Evolutionary conservation across 306 rosid genomes (phyloP).

Genomic region (Quercus ilex): DNA sequence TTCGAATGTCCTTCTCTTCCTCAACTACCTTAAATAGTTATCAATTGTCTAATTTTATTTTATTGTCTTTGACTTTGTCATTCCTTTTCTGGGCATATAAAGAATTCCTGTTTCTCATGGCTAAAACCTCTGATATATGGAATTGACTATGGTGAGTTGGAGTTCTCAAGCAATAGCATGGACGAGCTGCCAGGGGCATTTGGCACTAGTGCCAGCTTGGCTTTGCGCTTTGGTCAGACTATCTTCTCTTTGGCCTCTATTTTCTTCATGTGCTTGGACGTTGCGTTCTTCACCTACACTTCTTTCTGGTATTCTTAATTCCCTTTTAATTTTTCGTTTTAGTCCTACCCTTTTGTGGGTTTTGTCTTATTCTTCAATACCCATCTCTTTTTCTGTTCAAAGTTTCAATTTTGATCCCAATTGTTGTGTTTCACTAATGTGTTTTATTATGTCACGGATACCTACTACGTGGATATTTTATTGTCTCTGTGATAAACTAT

Average conservation of each 20-base stretch:
- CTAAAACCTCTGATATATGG: conserved; percentile 4
- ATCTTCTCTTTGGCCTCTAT: conserved; percentile 84
- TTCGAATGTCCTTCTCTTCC: not conserved
- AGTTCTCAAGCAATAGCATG: conserved; percentile 35
- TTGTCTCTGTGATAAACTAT: not conserved
- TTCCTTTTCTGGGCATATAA: not conserved
- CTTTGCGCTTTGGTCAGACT: conserved; percentile 88
- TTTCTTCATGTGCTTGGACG: conserved; percentile 75
- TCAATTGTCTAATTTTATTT: not conserved
- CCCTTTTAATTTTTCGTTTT: not conserved
- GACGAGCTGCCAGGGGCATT: conserved; percentile 86
- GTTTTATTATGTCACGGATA: not conserved
- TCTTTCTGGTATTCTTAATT: conserved; percentile 64
- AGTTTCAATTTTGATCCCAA: not conserved
- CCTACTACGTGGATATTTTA: not conserved
- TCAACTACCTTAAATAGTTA: not conserved
- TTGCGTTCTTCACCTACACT: conserved; percentile 75
- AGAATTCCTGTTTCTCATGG: not conserved
- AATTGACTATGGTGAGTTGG: conserved; percentile 32
- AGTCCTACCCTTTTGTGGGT: conserved; percentile 8
- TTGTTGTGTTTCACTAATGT: not conserved
- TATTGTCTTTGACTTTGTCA: not conserved
- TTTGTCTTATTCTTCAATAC: not conserved
- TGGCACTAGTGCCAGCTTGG: conserved; percentile 93
- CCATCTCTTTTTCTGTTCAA: conserved; percentile 11